Conservation (phyloP, 1,139 yeast species). For the Pichia sp. region DNA sequence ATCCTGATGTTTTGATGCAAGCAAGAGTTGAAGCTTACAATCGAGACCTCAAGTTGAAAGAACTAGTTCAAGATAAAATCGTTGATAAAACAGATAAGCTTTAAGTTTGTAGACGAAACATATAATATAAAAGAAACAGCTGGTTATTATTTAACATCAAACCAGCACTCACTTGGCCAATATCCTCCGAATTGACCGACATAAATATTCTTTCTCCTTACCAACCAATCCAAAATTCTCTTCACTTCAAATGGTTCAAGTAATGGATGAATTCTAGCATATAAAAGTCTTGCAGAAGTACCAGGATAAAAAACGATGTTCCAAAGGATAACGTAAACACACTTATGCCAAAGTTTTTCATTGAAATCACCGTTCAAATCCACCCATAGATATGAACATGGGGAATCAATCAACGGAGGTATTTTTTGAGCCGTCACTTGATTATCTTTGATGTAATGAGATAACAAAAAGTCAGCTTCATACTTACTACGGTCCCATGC, state of each 20-base stretch:
- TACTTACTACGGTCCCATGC: conserved; percentile 52
- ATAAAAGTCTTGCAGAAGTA: conserved; percentile 34
- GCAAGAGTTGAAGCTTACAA: conserved; percentile 40
- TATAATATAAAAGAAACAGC: neutral
- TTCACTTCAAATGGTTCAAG: conserved; percentile 44
- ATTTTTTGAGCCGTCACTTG: conserved; percentile 10
- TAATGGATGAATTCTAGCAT: conserved; percentile 34
- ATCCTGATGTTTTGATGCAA: conserved; percentile 41
- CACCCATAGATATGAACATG: conserved; percentile 70
- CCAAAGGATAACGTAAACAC: conserved; percentile 42
- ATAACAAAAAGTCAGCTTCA: conserved; percentile 52
- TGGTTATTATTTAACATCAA: conserved; percentile 10
- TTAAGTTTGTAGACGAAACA: conserved; percentile 1
- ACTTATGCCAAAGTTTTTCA: conserved; percentile 49
- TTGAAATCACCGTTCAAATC: conserved; percentile 58
- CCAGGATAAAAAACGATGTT: conserved; percentile 66
- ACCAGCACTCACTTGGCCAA: conserved; percentile 51
- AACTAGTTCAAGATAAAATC: conserved; percentile 17
- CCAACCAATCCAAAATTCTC: conserved; percentile 53
- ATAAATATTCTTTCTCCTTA: conserved; percentile 34
- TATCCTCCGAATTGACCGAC: conserved; percentile 40
- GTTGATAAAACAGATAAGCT: conserved; percentile 20
- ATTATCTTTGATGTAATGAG: conserved; percentile 12
- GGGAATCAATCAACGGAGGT: conserved; percentile 49
- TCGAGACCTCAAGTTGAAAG: conserved; percentile 19